Conservation (phyloP, 768 basidiomycete species). For the Tulasnella calospora region DNA sequence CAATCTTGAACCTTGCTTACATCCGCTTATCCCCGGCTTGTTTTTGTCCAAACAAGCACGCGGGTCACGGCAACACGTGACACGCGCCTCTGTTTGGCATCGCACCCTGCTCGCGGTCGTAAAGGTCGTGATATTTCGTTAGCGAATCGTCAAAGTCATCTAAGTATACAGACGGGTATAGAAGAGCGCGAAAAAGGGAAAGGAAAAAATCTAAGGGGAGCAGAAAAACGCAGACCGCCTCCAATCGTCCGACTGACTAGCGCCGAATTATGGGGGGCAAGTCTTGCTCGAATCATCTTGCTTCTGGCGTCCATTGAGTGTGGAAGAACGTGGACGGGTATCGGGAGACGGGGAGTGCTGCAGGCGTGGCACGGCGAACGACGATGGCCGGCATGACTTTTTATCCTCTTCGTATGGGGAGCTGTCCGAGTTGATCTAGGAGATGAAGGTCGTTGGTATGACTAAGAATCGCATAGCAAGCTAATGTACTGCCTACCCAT, state of each 20-base stretch:
- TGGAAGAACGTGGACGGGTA: background rate
- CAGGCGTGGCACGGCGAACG: too few relatives aligned
- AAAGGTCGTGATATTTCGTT: background rate
- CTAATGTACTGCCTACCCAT: background rate
- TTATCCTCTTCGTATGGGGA: background rate
- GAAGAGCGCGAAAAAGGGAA: background rate
- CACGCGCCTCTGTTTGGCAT: background rate
- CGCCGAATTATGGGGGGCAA: background rate
- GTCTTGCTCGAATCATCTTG: background rate
- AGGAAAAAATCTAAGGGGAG: background rate
- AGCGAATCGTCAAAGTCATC: background rate
- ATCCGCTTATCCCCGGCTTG: background rate
- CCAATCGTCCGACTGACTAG: background rate
- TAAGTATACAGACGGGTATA: background rate
- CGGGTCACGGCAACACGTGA: background rate
- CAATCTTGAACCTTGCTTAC: background rate
- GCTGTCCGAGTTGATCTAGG: conserved; percentile 4
- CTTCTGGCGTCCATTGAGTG: background rate
- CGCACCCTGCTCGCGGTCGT: background rate
- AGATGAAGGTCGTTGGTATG: background rate
- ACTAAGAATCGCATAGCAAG: background rate
- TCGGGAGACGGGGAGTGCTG: background rate
- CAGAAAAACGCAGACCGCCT: background rate
- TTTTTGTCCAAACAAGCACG: conserved; percentile 5
- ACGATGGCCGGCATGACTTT: background rate